Evolutionary conservation across 1,139 yeast genomes (phyloP), one percentile per base, ranked within the genome.

Genomic region (Arxiozyma bovina): DNA sequence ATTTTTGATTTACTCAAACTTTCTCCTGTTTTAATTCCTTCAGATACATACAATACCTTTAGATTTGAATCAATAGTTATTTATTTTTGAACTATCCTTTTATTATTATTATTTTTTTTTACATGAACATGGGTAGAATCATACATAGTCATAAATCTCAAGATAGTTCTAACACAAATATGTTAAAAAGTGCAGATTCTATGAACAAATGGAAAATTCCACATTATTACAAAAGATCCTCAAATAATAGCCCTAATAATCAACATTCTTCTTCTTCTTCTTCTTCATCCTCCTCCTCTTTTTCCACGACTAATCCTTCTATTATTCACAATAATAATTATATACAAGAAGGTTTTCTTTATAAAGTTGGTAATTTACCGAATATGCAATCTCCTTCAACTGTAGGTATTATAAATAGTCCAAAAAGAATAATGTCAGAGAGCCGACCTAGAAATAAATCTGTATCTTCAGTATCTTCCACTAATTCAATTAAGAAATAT

Each of bases 151-250:
- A 49, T 21, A 53, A 49, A 41, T 43, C 47, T 18, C 40, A 30
- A n/a, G 50, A 45, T 21, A 51, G 52, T 25, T 50, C 54, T 42
- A 50, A 45, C 22, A 21, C 50, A n/a, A 12, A 53, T 25, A 51
- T 51, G 48, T 55, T 59, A 34, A 60, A 62, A 21, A 53, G 56
- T 22, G 53, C 58, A 21, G 69, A 65, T 43, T 55, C 68, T n/a
- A 57, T 59, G 42, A 64, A 60, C 50, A 67, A 65, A 54, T 67
- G 70, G 70, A 66, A 65, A 54, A 67, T 67, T 42, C 70, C 70
- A n/a, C 70, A 67, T 53, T 67, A 67, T 51, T 67, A 67, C 52
- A 61, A 65, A 43, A 62, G 65, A 53, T 57, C 60, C 4, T 55
- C 63, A 22, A 30, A 48, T 12, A 34, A 34, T n/a, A 52, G 53